These are phyloP conservation scores for Calocera cornea DNA, from an alignment of 768 basidiomycete genomes.

Conservation along the genomic window DNA sequence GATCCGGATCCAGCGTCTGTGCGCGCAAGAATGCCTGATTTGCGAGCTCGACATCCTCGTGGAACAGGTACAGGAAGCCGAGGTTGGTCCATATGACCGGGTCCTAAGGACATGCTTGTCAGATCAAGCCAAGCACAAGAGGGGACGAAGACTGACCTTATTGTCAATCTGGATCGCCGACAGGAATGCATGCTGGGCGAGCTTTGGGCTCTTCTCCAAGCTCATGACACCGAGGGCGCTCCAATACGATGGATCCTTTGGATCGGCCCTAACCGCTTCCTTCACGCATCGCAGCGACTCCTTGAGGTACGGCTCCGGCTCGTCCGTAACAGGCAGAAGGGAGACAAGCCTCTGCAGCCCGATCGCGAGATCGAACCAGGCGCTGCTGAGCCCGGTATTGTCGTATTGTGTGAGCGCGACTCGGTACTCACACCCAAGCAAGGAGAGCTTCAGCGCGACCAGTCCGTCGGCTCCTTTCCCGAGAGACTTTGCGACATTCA, in stretches of 20 bases:
- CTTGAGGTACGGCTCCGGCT: constrained; percentile 26
- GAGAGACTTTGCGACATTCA: background rate
- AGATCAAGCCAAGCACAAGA: constrained; percentile 3
- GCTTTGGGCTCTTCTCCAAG: constrained; percentile 50
- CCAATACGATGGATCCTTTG: constrained; percentile 67
- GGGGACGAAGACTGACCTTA: constrained; percentile 39
- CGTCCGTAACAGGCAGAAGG: constrained; percentile 23
- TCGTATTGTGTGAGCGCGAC: constrained; percentile 44
- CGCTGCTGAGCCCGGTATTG: constrained; percentile 37
- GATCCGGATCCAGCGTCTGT: constrained; percentile 86
- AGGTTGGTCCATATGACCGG: constrained; percentile 72
- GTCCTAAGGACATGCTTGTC: constrained; percentile 35
- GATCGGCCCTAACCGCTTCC: constrained; percentile 59
- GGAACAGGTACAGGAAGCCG: constrained; percentile 70
- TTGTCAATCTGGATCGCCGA: constrained; percentile 72
- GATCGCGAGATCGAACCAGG: constrained; percentile 62
- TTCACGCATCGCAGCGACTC: constrained; percentile 43
- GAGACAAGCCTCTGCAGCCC: constrained; percentile 40
- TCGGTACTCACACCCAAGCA: constrained; percentile 48
- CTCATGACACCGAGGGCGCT: constrained; percentile 61
- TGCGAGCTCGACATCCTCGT: constrained; percentile 69
- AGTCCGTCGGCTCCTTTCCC: constrained; percentile 14
- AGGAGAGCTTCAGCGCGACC: constrained; percentile 37
- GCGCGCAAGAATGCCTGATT: constrained; percentile 76
- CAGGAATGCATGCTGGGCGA: constrained; percentile 85